Conservation (phyloP, 1,139 yeast genomes). For the Pichia sp. region DNA sequence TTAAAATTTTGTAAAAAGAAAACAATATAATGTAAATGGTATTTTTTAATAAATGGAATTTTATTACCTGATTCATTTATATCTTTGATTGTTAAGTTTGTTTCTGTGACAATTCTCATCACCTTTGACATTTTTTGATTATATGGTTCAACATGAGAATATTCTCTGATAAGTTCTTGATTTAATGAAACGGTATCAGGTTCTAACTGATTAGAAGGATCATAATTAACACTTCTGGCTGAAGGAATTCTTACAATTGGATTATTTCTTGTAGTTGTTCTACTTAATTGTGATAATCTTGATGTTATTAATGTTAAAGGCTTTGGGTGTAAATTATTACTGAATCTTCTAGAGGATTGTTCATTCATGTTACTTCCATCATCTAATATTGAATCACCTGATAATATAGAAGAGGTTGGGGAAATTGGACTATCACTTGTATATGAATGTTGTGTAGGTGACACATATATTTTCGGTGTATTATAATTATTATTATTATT, state of each 20-base stretch:
- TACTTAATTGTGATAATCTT: conserved; percentile 10
- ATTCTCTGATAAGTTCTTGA: conserved; percentile 29
- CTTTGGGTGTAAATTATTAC: conserved; percentile 5
- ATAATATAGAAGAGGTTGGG: conserved; percentile 8
- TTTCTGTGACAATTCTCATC: conserved; percentile 30
- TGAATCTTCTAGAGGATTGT: not conserved
- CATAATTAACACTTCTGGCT: conserved; percentile 21
- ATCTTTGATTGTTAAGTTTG: conserved; percentile 28
- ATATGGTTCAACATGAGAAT: conserved; percentile 29
- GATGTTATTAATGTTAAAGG: conserved; percentile 11
- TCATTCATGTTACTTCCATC: not conserved
- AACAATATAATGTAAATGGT: conserved; percentile 30
- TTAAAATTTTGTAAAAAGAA: conserved; percentile 45
- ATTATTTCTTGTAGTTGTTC: conserved; percentile 9
- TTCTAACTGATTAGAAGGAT: conserved; percentile 4
- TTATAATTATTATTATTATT: not conserved
- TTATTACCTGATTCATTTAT: conserved; percentile 26
- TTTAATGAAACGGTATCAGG: conserved; percentile 18
- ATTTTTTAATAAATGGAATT: conserved; percentile 28
- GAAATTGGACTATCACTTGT: conserved; percentile 11
- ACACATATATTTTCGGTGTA: not conserved
- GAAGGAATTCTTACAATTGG: conserved; percentile 28
- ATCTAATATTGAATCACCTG: not conserved
- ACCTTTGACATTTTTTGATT: conserved; percentile 25
- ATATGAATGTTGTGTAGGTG: not conserved